A percentile compares a stretch with the other conserved stretches of the same genome.
Conservation (phyloP, 768 basidiomycete genomes). For the Boletus vermiculosoides region DNA sequence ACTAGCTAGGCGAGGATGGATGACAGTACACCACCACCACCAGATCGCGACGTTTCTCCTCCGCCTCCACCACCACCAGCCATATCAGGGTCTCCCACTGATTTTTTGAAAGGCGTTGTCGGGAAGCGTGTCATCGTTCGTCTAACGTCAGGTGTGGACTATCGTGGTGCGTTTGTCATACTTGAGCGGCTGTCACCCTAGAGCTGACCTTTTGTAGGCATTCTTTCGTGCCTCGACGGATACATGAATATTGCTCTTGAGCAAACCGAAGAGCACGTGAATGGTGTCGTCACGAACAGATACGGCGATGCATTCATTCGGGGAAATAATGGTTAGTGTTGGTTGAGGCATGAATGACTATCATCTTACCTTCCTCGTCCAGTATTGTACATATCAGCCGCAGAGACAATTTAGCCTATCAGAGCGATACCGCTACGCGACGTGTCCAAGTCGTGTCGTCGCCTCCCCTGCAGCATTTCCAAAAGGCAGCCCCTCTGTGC, state of each 20-base stretch:
- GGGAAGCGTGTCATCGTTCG: slow-evolving; percentile 95
- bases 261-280: slow-evolving; percentile 94
- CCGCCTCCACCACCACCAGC: slow-evolving; percentile 49
- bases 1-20: slow-evolving; percentile 21
- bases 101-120: slow-evolving; percentile 92
- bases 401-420: slow-evolving; percentile 48
- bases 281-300: slow-evolving; percentile 79
- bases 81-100: slow-evolving; percentile 79
- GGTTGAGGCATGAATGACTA: too few species aligned
- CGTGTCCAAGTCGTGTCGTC: background rate
- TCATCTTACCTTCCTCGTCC: background rate
- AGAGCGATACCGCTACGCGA: background rate
- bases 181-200: background rate
- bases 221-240: slow-evolving; percentile 92
- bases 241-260: slow-evolving; percentile 99
- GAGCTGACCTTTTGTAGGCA: slow-evolving; percentile 48
- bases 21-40: slow-evolving; percentile 36
- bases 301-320: slow-evolving; percentile 97
- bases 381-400: slow-evolving; percentile 82
- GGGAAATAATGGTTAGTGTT: slow-evolving; percentile 79
- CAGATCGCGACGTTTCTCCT: slow-evolving; percentile 41
- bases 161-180: slow-evolving; percentile 60
- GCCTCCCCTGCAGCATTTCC: background rate
- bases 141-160: slow-evolving; percentile 89
- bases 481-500: background rate